phyloP scores from a whole-genome alignment of 148 eudicot species.

The Mesembryanthemum crystallinum region DNA sequence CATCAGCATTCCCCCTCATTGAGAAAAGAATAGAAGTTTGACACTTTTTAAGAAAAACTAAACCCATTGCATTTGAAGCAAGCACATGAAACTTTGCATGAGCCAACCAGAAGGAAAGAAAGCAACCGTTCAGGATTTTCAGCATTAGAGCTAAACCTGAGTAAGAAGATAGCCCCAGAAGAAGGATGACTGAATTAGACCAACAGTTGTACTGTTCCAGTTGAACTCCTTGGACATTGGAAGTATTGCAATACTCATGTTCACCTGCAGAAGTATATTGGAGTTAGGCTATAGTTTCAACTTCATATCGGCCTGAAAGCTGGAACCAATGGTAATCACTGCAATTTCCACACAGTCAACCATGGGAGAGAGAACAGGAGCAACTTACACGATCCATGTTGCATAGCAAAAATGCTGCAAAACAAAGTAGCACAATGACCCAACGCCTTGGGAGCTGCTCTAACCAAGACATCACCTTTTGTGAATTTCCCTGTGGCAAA shows the following conservation, averaged over 20 bases:
- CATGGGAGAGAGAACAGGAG: slow-evolving; percentile 11
- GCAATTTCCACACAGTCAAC: not conserved
- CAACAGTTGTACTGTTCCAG: slow-evolving; percentile 93
- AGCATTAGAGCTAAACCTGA: slow-evolving; percentile 58
- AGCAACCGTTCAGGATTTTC: not conserved
- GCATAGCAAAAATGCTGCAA: slow-evolving; percentile 78
- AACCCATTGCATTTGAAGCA: not conserved
- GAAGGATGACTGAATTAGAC: slow-evolving; percentile 95
- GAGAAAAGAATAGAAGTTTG: not conserved
- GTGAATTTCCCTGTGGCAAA: slow-evolving; percentile 36
- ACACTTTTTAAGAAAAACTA: not conserved
- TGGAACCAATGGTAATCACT: not conserved
- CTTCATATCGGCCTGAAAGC: not conserved
- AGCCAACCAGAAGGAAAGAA: not conserved
- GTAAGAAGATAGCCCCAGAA: slow-evolving; percentile 99
- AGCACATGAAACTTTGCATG: not conserved
- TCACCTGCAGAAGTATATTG: slow-evolving; percentile 52
- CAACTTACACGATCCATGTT: slow-evolving; percentile 97
- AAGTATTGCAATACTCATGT: slow-evolving; percentile 98
- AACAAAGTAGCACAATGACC: slow-evolving; percentile 78
- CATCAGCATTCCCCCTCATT: not conserved
- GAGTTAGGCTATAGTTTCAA: slow-evolving; percentile 6
- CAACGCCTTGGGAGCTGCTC: slow-evolving; percentile 82
- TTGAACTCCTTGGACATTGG: slow-evolving; percentile 93
- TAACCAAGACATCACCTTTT: slow-evolving; percentile 47